Base-by-base conservation (phyloP, 768 basidiomycete genomes). In the Wakefieldia striispora region DNA sequence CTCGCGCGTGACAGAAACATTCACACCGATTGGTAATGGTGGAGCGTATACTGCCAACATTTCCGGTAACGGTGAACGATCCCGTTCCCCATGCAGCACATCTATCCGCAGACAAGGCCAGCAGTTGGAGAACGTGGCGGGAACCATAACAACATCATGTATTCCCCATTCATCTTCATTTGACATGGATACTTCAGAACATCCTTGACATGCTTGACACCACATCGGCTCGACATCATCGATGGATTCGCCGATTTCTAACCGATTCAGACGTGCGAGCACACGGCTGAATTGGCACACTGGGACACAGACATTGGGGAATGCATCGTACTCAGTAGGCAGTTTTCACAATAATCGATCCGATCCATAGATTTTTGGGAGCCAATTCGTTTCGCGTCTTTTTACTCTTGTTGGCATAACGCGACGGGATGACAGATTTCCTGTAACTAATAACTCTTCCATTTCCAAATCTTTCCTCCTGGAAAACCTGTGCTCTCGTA, bases 171-270 rank as follows among this genome's bases (percentile, higher is more conserved):
- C 65, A 51, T 48, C 67, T 43, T 69, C 66, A 24, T 51, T 61
- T 39, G 61, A 60, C 49, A 44, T 51, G 42, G 54, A 63, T 52
- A 49, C 50, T 50, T 48, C 56, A 57, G 57, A 52, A 45, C 55
- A 53, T 27, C 47, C 44, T 40, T 62, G 67, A 45, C 55, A 53
- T 27, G 46, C 44, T 40, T 62, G 67, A 49, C 79, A 76, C 57
- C 74, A 73, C 47, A 63, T 68, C 40, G 63, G 77, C 34, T 72
- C 72, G 35, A 78, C 79, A 43, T 74, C 76, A 24, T 73, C 73
- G 4, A 76, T 45, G 47, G 54, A 55, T 46, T 43, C 40, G 23
- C 53, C 42, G 36, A 51, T 51, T 56, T 47, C 27, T 4, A 51
- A 37, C 31, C 54, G 33, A 49, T 38, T 42, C 45, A 43, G 38